Evolutionary conservation across 2,329 filamentous ascomycete species (phyloP).

Genomic region (Orbilia brochopaga): DNA sequence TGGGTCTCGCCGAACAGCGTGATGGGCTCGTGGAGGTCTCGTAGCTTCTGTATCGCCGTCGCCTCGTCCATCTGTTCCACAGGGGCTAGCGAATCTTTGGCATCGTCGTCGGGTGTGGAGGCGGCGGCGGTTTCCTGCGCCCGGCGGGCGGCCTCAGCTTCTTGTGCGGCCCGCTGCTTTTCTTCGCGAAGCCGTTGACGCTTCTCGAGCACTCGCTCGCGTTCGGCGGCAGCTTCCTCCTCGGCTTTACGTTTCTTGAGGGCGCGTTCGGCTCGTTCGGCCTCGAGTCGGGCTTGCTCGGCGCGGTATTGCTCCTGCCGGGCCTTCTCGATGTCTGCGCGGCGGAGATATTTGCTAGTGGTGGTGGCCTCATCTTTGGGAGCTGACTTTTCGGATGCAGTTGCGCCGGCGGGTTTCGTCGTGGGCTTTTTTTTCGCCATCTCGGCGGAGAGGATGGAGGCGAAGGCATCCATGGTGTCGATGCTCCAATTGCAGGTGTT

Average conservation of each 20-base stretch:
- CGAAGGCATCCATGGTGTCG: constrained; percentile 79
- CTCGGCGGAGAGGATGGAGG: constrained; percentile 87
- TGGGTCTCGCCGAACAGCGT: constrained; percentile 83
- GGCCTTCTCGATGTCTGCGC: constrained; percentile 82
- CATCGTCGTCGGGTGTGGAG: constrained; percentile 56
- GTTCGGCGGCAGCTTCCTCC: constrained; percentile 73
- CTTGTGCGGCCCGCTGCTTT: constrained; percentile 68
- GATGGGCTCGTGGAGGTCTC: constrained; percentile 74
- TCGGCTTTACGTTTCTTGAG: constrained; percentile 86
- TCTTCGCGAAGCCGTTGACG: constrained; percentile 80
- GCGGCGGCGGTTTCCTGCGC: constrained; percentile 55
- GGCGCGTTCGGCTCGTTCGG: constrained; percentile 71
- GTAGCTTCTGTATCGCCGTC: constrained; percentile 71
- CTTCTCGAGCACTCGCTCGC: constrained; percentile 74
- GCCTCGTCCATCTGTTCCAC: constrained; percentile 72
- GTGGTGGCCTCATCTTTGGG: constrained; percentile 47
- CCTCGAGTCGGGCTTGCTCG: constrained; percentile 77
- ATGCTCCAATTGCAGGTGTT: too few species aligned
- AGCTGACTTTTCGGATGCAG: constrained; percentile 55
- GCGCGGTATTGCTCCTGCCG: constrained; percentile 79
- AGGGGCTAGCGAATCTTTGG: constrained; percentile 2
- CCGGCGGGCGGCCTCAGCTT: constrained; percentile 8
- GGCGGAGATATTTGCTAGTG: constrained; percentile 79
- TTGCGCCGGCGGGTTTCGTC: constrained; percentile 64
- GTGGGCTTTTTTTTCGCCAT: constrained; percentile 69